These are phyloP conservation scores for Dendrobium nobile DNA, from an alignment of 106 monocot genomes.

Conservation along the genomic window DNA sequence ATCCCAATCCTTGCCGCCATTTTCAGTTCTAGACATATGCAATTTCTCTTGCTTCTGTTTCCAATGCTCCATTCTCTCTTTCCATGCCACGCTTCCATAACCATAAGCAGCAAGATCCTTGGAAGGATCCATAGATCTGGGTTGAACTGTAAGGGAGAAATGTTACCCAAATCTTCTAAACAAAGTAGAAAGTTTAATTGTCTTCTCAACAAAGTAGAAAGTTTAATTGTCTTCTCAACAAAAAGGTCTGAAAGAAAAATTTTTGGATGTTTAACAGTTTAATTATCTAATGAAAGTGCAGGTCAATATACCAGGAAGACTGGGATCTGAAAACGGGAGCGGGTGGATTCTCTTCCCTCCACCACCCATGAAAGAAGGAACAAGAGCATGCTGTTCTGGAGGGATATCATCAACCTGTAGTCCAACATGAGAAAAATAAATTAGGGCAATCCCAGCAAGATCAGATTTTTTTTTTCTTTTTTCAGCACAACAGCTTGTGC, in stretches of 20 bases:
- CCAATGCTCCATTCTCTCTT: conserved; percentile 97
- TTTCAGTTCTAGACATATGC: conserved; percentile 57
- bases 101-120: conserved; percentile 96
- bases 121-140: conserved; percentile 97
- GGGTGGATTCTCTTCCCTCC: conserved; percentile 96
- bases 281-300: neutral
- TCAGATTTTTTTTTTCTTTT: neutral
- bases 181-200: conserved; percentile 1
- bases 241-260: neutral
- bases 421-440: conserved; percentile 5
- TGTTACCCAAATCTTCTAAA: neutral
- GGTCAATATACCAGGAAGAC: conserved; percentile 44
- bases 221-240: neutral
- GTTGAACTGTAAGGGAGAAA: conserved; percentile 64
- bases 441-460: neutral
- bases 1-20: conserved; percentile 69
- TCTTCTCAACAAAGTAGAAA: neutral
- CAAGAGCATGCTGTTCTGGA: conserved; percentile 91
- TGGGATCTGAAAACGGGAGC: conserved; percentile 75
- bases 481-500: neutral
- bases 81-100: conserved; percentile 97
- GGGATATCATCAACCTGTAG: conserved; percentile 89
- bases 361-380: conserved; percentile 88
- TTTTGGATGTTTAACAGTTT: neutral
- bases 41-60: conserved; percentile 92